Conservation (phyloP, 345 rosid species). For the Fremontodendron californicum region DNA sequence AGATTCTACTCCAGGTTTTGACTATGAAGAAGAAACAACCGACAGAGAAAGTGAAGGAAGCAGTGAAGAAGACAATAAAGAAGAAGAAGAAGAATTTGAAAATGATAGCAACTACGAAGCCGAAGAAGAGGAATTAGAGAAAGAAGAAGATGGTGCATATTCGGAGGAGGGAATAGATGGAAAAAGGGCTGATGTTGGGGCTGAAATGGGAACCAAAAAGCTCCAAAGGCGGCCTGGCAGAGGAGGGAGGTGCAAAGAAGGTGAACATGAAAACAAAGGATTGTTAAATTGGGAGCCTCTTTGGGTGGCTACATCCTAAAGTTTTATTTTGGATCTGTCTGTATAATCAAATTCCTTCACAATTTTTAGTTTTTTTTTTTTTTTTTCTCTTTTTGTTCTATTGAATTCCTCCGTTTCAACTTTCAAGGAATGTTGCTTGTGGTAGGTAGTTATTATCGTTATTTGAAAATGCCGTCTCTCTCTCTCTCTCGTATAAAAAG, state of each 20-base stretch:
- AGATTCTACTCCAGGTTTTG: conserved; percentile 24
- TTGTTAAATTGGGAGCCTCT: conserved; percentile 51
- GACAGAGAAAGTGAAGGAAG: conserved; percentile 5
- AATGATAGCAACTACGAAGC: background rate
- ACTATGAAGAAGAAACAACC: conserved; percentile 6
- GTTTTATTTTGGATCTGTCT: conserved; percentile 27
- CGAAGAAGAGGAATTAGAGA: conserved; percentile 20
- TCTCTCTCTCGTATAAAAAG: background rate
- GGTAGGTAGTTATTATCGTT: conserved; percentile 29
- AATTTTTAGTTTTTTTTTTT: conserved; percentile 11
- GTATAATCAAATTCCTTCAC: background rate
- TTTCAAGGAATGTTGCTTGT: conserved; percentile 6
- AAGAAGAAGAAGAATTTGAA: conserved; percentile 7
- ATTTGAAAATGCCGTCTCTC: conserved; percentile 9
- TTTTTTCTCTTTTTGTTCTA: background rate
- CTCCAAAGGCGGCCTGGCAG: conserved; percentile 35
- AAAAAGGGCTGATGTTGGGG: conserved; percentile 3
- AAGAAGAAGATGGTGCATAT: background rate
- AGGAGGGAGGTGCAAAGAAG: conserved; percentile 45
- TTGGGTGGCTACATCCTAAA: conserved; percentile 64
- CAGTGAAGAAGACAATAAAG: background rate
- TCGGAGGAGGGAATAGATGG: conserved; percentile 16
- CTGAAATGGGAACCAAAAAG: conserved; percentile 23
- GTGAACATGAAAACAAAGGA: conserved; percentile 37
- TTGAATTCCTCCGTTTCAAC: background rate